Evolutionary conservation across 2,329 filamentous ascomycete species (phyloP).

Genomic region (Trichothecium sympodiale): DNA sequence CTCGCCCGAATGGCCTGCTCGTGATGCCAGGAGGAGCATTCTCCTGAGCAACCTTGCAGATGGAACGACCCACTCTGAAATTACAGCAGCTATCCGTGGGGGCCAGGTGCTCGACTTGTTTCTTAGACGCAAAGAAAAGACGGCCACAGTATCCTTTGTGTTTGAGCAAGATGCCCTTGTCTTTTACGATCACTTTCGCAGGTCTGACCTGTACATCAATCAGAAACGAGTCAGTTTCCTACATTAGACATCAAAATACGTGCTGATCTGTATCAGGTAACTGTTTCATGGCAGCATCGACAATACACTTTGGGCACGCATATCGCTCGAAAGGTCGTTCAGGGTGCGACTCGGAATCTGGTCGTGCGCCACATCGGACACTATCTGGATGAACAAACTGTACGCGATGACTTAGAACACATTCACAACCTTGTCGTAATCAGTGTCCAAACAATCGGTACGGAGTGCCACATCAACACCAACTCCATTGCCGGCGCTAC

Average conservation of each 20-base stretch:
- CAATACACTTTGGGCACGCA: conserved; percentile 57
- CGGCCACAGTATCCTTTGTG: conserved; percentile 60
- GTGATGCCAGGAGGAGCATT: conserved; percentile 43
- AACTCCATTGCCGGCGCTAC: conserved; percentile 70
- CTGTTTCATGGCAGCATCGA: conserved; percentile 57
- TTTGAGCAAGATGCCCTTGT: conserved; percentile 48
- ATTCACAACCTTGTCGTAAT: conserved; percentile 71
- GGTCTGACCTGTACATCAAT: conserved; percentile 56
- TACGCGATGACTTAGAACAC: conserved; percentile 68
- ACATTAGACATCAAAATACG: background rate
- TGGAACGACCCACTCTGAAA: conserved; percentile 51
- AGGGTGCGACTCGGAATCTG: conserved; percentile 64
- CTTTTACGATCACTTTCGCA: conserved; percentile 54
- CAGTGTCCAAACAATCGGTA: conserved; percentile 45
- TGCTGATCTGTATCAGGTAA: conserved; percentile 38
- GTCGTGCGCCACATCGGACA: conserved; percentile 50
- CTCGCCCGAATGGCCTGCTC: too few relatives aligned
- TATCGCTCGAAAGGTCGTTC: conserved; percentile 50
- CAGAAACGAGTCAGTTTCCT: conserved; percentile 49
- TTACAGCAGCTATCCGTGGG: conserved; percentile 55
- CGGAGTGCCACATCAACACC: conserved; percentile 56
- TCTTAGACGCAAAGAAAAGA: conserved; percentile 45
- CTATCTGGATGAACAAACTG: conserved; percentile 48
- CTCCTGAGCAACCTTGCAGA: conserved; percentile 51
- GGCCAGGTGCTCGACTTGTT: conserved; percentile 61